A percentile compares a stretch with the other conserved stretches of the same genome.
Conservation (phyloP, 768 basidiomycete genomes). For the Mycena epipterygia region DNA sequence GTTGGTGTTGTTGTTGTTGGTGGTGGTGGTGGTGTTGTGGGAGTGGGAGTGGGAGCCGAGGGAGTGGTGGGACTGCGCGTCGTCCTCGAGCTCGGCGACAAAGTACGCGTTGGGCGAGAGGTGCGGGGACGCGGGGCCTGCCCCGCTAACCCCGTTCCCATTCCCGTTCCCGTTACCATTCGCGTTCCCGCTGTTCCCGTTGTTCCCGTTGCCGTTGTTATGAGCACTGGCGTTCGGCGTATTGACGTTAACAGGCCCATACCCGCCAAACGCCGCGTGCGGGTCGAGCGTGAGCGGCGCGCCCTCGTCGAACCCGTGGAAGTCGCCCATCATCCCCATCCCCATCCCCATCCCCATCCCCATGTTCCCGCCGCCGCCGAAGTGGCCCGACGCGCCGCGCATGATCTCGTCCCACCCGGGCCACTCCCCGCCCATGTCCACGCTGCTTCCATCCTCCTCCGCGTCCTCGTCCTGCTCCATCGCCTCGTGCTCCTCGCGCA, state of each 20-base stretch:
- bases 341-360: background rate
- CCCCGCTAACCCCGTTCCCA: background rate
- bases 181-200: background rate
- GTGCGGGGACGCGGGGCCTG: background rate
- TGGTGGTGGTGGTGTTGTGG: background rate
- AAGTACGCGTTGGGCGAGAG: constrained; percentile 32
- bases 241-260: too few species aligned
- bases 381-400: background rate
- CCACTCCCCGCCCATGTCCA: constrained; percentile 1
- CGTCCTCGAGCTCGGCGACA: constrained; percentile 16
- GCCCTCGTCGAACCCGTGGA: constrained; percentile 1
- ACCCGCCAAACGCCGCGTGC: constrained; percentile 28
- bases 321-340: background rate
- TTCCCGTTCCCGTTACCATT: background rate
- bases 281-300: constrained; percentile 33
- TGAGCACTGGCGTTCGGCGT: too few species aligned
- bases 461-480: background rate
- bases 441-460: background rate
- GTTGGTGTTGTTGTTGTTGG: background rate
- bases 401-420: constrained; percentile 29
- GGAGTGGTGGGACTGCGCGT: background rate
- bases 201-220: constrained; percentile 30
- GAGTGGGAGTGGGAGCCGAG: background rate
- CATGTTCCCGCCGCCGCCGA: background rate
- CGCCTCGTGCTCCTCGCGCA: background rate